Conservation (phyloP, 139 green algal genomes). For the Closterium sp. region DNA sequence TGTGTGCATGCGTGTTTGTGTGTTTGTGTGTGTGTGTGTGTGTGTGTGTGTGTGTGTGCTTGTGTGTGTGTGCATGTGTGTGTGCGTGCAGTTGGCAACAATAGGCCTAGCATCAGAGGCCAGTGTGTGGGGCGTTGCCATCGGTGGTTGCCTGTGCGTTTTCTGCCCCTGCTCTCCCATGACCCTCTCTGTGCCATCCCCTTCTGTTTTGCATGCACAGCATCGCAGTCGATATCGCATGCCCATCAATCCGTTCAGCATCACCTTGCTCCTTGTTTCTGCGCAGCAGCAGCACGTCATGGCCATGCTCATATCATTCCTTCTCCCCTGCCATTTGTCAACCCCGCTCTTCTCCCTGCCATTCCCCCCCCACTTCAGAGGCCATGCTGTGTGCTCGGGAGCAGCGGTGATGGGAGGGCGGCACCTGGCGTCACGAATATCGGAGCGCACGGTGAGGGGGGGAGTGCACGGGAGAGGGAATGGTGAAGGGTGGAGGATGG, state of each 20-base stretch:
- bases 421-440: slow-evolving; percentile 11
- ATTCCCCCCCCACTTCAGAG: background rate
- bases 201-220: background rate
- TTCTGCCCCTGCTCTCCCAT: background rate
- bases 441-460: slow-evolving; percentile 1
- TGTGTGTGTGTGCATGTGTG: background rate
- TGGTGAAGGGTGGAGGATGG: background rate
- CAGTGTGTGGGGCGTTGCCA: slow-evolving; percentile 80
- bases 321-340: background rate
- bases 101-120: slow-evolving; percentile 67
- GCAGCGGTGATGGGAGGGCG: background rate
- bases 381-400: slow-evolving; percentile 22
- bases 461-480: background rate
- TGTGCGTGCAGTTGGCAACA: slow-evolving; percentile 35
- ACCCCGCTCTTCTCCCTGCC: background rate
- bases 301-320: background rate
- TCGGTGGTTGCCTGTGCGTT: slow-evolving; percentile 75
- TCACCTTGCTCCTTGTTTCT: background rate
- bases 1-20: background rate
- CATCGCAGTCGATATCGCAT: no score
- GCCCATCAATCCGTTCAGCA: background rate
- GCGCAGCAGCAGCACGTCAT: background rate
- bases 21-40: background rate
- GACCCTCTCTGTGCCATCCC: background rate
- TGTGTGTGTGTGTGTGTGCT: background rate